Conservation (phyloP, 768 basidiomycete species). For the Tricholoma hemisulphureum region DNA sequence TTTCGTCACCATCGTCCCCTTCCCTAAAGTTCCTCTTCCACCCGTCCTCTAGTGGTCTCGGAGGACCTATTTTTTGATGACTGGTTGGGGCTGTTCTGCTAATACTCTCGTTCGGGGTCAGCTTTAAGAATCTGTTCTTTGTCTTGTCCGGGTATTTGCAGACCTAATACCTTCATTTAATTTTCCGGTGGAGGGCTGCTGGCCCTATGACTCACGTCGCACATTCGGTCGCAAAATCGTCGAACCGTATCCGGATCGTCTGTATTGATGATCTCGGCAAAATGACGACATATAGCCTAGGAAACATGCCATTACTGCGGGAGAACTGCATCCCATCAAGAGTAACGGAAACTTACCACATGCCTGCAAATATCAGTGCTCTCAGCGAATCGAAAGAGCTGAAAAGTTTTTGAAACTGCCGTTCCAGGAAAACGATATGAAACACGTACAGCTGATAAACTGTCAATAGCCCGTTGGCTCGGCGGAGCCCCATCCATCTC, state of each 20-base stretch:
- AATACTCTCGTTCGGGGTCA: slow-evolving; percentile 38
- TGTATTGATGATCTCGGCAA: slow-evolving; percentile 66
- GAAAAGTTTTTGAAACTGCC: slow-evolving; percentile 1
- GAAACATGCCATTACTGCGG: not conserved
- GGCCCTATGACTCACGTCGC: slow-evolving; percentile 56
- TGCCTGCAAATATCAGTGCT: slow-evolving; percentile 62
- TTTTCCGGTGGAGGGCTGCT: not conserved
- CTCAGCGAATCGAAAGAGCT: slow-evolving; percentile 56
- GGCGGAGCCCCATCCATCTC: slow-evolving; percentile 56
- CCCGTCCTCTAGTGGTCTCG: not conserved
- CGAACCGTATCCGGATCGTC: slow-evolving; percentile 42
- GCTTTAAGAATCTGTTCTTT: slow-evolving; percentile 42
- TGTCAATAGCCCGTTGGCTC: slow-evolving; percentile 65
- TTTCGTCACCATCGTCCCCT: slow-evolving; percentile 1
- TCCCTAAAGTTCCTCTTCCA: slow-evolving; percentile 6
- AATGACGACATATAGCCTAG: slow-evolving; percentile 76
- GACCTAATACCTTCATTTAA: slow-evolving; percentile 41
- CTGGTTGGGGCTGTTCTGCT: not conserved
- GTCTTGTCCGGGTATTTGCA: slow-evolving; percentile 79
- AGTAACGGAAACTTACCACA: slow-evolving; percentile 46
- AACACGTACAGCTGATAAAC: slow-evolving; percentile 55
- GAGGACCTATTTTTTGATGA: not conserved
- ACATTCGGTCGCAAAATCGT: slow-evolving; percentile 71
- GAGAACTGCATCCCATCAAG: not conserved
- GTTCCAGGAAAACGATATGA: not conserved